Percentiles rank a stretch among this genome's conserved stretches.
Evolutionary conservation across 495 filamentous ascomycete species (phyloP).

Genomic region (Annulohypoxylon stygium): DNA sequence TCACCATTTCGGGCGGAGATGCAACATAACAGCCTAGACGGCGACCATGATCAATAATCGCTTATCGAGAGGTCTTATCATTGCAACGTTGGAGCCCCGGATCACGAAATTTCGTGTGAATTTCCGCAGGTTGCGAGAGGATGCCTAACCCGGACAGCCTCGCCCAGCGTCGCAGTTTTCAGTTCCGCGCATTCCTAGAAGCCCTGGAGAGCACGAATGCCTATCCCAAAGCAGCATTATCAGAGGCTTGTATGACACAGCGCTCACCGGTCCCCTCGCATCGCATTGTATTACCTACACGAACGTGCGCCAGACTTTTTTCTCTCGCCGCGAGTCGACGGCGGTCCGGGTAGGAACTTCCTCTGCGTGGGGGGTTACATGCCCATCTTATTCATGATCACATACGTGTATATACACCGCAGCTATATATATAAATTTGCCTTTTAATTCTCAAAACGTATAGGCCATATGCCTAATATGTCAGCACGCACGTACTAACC

Average conservation of each 20-base stretch:
- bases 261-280: conserved; percentile 3
- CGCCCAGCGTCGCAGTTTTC: conserved; percentile 24
- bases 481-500: not conserved
- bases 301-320: not conserved
- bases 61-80: not conserved
- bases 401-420: not conserved
- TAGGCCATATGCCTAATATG: not conserved
- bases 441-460: conserved; percentile 12
- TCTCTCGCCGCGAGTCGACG: conserved; percentile 1
- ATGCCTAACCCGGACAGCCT: conserved; percentile 33
- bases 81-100: not conserved
- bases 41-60: not conserved
- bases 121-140: not conserved
- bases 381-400: not conserved
- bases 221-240: conserved; percentile 12
- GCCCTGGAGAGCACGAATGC: not conserved
- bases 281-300: not conserved
- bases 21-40: not conserved
- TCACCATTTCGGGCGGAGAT: not conserved
- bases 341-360: conserved; percentile 14
- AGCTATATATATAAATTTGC: not conserved
- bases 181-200: conserved; percentile 7
- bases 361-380: conserved; percentile 37
- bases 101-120: conserved; percentile 1
- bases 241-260: not conserved